Evolutionary conservation across 129 eudicot species (phyloP).

Genomic region (Flaveria trinervia): DNA sequence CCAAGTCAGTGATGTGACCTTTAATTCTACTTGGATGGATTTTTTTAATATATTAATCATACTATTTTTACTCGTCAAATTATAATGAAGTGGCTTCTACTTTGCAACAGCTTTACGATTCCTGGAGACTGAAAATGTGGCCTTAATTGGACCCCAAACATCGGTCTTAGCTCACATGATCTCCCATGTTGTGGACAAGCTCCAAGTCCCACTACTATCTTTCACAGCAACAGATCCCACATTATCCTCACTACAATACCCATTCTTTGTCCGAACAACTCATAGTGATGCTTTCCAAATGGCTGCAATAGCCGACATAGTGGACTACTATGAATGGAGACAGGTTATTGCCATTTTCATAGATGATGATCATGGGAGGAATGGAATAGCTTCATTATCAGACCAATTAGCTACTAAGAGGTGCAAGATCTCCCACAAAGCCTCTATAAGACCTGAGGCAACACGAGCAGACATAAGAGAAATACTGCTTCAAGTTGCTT

Average conservation of each 20-base stretch:
- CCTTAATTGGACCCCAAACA: conserved; percentile 81
- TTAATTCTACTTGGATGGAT: not conserved
- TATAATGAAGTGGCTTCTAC: not conserved
- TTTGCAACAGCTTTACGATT: conserved; percentile 54
- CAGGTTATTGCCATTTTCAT: conserved; percentile 63
- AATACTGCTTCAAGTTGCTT: conserved; percentile 53
- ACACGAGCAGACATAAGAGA: conserved; percentile 44
- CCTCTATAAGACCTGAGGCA: conserved; percentile 44
- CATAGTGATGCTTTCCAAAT: conserved; percentile 76
- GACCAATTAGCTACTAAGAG: conserved; percentile 60
- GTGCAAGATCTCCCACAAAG: conserved; percentile 62
- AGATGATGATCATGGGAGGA: conserved; percentile 83
- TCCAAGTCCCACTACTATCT: conserved; percentile 72
- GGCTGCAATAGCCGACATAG: conserved; percentile 77
- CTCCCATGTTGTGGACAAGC: conserved; percentile 63
- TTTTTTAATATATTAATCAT: not conserved
- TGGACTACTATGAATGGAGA: conserved; percentile 62
- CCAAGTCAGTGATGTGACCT: not conserved
- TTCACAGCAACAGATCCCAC: conserved; percentile 88
- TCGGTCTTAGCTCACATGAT: conserved; percentile 70
- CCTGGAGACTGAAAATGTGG: conserved; percentile 68
- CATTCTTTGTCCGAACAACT: conserved; percentile 66
- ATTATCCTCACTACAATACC: conserved; percentile 68
- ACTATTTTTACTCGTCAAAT: not conserved
- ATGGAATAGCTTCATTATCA: conserved; percentile 61